phyloP scores from a whole-genome alignment of 306 rosid species.

The Cicer yamashitae region DNA sequence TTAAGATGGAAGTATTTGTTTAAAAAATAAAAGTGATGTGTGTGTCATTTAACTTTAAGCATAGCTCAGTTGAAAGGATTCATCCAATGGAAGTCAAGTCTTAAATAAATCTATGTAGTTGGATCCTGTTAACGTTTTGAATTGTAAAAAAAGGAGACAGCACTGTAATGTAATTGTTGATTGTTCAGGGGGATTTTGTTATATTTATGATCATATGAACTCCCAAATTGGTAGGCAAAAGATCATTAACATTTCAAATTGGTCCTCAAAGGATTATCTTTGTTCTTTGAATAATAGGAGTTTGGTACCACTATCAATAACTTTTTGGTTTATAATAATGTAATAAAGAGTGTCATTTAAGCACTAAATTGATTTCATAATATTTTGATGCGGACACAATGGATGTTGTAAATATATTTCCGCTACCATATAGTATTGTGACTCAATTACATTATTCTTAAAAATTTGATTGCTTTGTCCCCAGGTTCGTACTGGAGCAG shows the following conservation, averaged over 20 bases:
- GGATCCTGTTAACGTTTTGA: not conserved
- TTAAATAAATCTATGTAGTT: not conserved
- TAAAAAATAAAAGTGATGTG: not conserved
- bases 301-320: conserved; percentile 5
- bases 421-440: not conserved
- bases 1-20: not conserved
- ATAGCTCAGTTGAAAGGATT: conserved; percentile 1
- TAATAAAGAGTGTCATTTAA: not conserved
- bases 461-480: conserved; percentile 42
- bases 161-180: not conserved
- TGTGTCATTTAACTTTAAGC: not conserved
- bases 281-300: not conserved
- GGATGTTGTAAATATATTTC: not conserved
- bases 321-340: not conserved
- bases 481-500: conserved; percentile 92
- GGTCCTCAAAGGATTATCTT: not conserved
- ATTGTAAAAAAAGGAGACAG: not conserved
- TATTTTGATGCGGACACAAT: not conserved
- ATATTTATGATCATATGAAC: not conserved
- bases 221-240: conserved; percentile 3
- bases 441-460: not conserved
- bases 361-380: conserved; percentile 3
- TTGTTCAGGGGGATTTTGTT: conserved; percentile 12
- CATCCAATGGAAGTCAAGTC: not conserved
- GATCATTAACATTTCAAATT: not conserved